A percentile compares a stretch with the other conserved stretches of the same genome.
phyloP scores from a whole-genome alignment of 2,329 filamentous ascomycete genomes.

The Leptographium flavum region DNA sequence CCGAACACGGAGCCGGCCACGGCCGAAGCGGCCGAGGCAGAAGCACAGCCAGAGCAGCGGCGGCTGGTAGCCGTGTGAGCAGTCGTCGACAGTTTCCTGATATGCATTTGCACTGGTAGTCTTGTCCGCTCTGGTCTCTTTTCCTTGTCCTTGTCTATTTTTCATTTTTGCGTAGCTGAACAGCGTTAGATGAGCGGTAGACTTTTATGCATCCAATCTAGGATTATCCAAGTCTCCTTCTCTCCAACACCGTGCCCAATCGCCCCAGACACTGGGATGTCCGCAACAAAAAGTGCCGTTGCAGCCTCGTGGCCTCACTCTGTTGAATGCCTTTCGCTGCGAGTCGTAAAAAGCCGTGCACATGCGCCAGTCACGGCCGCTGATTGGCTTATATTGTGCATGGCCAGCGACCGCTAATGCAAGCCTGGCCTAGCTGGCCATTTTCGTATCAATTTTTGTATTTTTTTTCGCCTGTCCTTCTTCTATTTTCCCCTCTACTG shows the following conservation, averaged over 20 bases:
- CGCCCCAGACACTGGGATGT: no score
- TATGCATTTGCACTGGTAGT: background rate
- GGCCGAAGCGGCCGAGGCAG: background rate
- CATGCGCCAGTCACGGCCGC: background rate
- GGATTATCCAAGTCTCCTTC: no score
- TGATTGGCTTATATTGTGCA: background rate
- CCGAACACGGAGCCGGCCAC: constrained; percentile 20
- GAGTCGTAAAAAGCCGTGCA: background rate
- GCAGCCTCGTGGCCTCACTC: no score
- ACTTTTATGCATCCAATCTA: no score
- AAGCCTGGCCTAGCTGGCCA: background rate
- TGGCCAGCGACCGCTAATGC: background rate
- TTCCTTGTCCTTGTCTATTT: no score
- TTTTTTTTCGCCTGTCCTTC: background rate
- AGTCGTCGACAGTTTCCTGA: background rate
- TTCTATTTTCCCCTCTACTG: background rate
- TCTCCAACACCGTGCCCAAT: no score
- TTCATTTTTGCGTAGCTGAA: no score
- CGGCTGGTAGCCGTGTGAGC: constrained; percentile 9
- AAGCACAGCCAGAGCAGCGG: constrained; percentile 5
- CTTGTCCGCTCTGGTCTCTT: background rate
- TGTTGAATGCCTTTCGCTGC: no score
- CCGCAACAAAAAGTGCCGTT: no score
- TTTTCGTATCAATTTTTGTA: no score
- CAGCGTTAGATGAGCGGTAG: no score